Conservation (phyloP, 495 filamentous ascomycete genomes). For the Aspergillus egyptiacus region DNA sequence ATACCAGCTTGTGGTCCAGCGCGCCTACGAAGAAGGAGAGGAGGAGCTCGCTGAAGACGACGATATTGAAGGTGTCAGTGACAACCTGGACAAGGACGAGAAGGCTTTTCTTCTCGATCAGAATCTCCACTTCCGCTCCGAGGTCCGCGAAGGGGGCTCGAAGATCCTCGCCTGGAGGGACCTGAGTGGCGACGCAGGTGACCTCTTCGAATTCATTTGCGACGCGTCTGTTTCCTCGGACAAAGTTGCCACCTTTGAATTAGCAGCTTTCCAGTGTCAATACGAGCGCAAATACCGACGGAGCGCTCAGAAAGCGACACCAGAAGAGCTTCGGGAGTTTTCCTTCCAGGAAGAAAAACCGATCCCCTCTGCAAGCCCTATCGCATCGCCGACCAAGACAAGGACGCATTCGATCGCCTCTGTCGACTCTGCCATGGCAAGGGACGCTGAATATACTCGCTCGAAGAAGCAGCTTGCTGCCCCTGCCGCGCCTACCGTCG, state of each 20-base stretch:
- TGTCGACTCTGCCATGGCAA: slow-evolving; percentile 38
- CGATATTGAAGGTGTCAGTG: slow-evolving; percentile 69
- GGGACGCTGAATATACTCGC: slow-evolving; percentile 43
- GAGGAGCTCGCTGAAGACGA: slow-evolving; percentile 83
- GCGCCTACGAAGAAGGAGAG: slow-evolving; percentile 96
- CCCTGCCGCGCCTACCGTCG: slow-evolving; percentile 26
- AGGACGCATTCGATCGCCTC: slow-evolving; percentile 26
- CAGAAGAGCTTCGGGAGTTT: slow-evolving; percentile 74
- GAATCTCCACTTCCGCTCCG: slow-evolving; percentile 77
- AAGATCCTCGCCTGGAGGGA: slow-evolving; percentile 92
- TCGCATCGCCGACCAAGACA: slow-evolving; percentile 57
- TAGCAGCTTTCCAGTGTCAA: slow-evolving; percentile 84
- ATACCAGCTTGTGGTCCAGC: slow-evolving; percentile 92
- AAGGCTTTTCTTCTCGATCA: slow-evolving; percentile 95
- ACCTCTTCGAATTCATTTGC: slow-evolving; percentile 95
- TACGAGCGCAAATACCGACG: slow-evolving; percentile 91
- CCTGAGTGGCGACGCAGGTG: slow-evolving; percentile 84
- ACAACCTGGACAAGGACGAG: slow-evolving; percentile 78
- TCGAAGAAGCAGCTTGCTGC: slow-evolving; percentile 38
- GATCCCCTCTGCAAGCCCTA: slow-evolving; percentile 75
- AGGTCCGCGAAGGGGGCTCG: slow-evolving; percentile 67
- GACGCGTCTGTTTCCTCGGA: slow-evolving; percentile 62
- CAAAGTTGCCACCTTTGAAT: slow-evolving; percentile 74
- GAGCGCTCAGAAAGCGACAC: slow-evolving; percentile 70
- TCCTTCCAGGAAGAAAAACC: slow-evolving; percentile 71